Conservation (phyloP, 768 basidiomycete genomes). For the Epithele typhae region DNA sequence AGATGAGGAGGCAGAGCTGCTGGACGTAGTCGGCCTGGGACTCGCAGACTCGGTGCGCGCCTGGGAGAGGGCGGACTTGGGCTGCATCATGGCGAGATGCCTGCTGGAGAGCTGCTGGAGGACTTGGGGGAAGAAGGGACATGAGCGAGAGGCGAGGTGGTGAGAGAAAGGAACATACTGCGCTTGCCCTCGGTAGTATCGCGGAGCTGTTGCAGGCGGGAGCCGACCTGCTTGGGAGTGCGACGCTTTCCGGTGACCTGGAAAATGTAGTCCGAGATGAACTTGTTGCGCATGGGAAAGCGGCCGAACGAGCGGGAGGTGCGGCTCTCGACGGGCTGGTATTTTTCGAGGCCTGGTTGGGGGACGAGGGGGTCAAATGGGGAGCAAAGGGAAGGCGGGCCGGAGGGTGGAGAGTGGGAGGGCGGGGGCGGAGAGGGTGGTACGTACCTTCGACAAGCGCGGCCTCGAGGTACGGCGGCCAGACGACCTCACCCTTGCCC, state of each 20-base stretch:
- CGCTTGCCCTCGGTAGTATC: slow-evolving; percentile 72
- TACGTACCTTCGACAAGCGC: slow-evolving; percentile 65
- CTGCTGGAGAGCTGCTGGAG: slow-evolving; percentile 25
- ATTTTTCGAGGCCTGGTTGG: slow-evolving; percentile 24
- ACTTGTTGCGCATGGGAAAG: slow-evolving; percentile 30
- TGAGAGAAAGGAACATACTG: slow-evolving; percentile 42
- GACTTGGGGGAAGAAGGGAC: slow-evolving; percentile 14
- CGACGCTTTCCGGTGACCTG: slow-evolving; percentile 65
- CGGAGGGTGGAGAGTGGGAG: no score
- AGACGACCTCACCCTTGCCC: slow-evolving; percentile 71
- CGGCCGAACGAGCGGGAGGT: slow-evolving; percentile 25
- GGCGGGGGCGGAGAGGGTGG: background rate
- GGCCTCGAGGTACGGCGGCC: slow-evolving; percentile 79
- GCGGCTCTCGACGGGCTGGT: slow-evolving; percentile 26
- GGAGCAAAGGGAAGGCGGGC: no score
- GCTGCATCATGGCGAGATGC: slow-evolving; percentile 18
- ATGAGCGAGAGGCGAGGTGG: slow-evolving; percentile 2
- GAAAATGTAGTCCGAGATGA: slow-evolving; percentile 59
- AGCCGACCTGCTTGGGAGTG: slow-evolving; percentile 78
- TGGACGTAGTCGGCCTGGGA: slow-evolving; percentile 3
- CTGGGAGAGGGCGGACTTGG: slow-evolving; percentile 9
- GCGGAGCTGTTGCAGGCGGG: slow-evolving; percentile 73
- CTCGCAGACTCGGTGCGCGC: background rate
- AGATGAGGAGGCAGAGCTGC: slow-evolving; percentile 5
- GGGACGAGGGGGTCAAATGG: background rate